Evolutionary conservation across 2,329 filamentous ascomycete genomes (phyloP).

Genomic region (Cladophialophora bantiana): DNA sequence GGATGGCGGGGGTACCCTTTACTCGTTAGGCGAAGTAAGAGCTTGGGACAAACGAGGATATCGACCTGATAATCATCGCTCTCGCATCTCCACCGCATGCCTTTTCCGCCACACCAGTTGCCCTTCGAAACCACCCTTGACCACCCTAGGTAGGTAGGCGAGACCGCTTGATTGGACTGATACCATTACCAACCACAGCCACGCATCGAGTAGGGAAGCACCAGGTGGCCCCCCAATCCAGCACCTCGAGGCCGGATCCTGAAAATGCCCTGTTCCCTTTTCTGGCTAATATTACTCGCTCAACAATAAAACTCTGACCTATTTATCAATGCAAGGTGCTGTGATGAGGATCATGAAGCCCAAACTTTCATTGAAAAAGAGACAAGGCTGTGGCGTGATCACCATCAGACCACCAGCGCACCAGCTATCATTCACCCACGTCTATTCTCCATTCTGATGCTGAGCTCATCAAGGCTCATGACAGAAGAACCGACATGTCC

Average conservation of each 20-base stretch:
- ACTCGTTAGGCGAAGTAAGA: background rate
- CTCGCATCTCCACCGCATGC: background rate
- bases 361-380: background rate
- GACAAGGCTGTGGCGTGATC: conserved; percentile 13
- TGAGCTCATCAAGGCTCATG: conserved; percentile 18
- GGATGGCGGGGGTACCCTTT: conserved; percentile 11
- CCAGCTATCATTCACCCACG: background rate
- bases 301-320: background rate
- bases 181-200: background rate
- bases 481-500: background rate
- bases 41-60: conserved; percentile 2
- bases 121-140: background rate
- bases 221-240: background rate
- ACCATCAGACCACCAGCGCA: conserved; percentile 19
- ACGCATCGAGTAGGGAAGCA: background rate
- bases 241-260: background rate
- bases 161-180: conserved; percentile 4
- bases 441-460: background rate
- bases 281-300: background rate
- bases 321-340: background rate
- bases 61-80: conserved; percentile 7
- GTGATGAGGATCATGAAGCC: background rate
- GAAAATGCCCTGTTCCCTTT: background rate
- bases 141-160: background rate
- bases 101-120: conserved; percentile 1